phyloP scores from a whole-genome alignment of 768 basidiomycete species.

The Psilocybe cyanescens region DNA sequence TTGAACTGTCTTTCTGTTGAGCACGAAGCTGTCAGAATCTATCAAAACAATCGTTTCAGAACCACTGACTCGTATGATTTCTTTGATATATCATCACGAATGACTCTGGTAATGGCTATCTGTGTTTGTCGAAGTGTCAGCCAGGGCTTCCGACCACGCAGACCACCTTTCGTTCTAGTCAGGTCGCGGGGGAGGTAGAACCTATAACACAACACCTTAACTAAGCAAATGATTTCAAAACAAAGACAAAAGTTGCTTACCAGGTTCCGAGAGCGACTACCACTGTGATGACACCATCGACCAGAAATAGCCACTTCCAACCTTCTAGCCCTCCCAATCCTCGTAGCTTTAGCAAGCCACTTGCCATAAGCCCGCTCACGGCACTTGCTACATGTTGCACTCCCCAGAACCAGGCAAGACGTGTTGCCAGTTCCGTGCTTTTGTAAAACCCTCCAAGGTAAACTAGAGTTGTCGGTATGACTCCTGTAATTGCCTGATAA shows the following conservation, averaged over 20 bases:
- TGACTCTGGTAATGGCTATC: slow-evolving; percentile 39
- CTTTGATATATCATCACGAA: slow-evolving; percentile 42
- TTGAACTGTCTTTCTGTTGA: slow-evolving; percentile 32
- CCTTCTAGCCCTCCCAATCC: slow-evolving; percentile 38
- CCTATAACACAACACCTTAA: slow-evolving; percentile 23
- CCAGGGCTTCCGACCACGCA: slow-evolving; percentile 39
- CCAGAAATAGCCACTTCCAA: slow-evolving; percentile 46
- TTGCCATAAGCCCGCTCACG: slow-evolving; percentile 44
- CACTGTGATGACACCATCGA: slow-evolving; percentile 42
- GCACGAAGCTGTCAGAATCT: not conserved
- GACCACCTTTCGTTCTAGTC: slow-evolving; percentile 30
- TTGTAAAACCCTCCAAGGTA: slow-evolving; percentile 48
- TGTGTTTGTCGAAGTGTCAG: slow-evolving; percentile 35
- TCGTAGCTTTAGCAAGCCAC: slow-evolving; percentile 39
- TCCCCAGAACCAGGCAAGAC: slow-evolving; percentile 48
- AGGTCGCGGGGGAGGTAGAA: slow-evolving; percentile 39
- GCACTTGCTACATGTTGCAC: slow-evolving; percentile 41
- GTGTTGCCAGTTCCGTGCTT: slow-evolving; percentile 43
- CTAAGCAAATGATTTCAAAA: not conserved
- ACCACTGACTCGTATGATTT: slow-evolving; percentile 37
- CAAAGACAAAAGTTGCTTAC: slow-evolving; percentile 16
- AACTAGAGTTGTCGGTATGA: slow-evolving; percentile 42
- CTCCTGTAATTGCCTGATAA: slow-evolving; percentile 17
- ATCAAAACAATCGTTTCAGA: not conserved
- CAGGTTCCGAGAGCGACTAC: slow-evolving; percentile 36